Percentiles rank a stretch among this genome's conserved stretches.
phyloP scores from a whole-genome alignment of 2,329 filamentous ascomycete genomes.

The Aspergillus spinulosporus region DNA sequence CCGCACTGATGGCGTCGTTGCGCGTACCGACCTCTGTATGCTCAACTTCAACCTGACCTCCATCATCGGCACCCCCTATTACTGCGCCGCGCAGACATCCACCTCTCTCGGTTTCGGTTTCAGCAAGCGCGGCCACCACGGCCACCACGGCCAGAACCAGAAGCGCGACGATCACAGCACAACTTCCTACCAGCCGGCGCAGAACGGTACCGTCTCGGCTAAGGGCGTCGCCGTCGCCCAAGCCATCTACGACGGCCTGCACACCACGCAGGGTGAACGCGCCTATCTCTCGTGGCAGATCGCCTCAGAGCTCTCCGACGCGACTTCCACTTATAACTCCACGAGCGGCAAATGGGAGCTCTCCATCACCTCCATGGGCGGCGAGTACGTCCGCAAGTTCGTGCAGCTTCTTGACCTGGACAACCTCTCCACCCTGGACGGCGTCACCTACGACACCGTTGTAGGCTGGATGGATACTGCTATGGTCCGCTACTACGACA shows the following conservation, averaged over 20 bases:
- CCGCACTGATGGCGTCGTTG: conserved; percentile 55
- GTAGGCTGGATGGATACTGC: conserved; percentile 56
- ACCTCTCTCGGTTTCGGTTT: conserved; percentile 32
- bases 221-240: conserved; percentile 36
- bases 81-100: conserved; percentile 38
- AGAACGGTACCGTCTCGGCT: conserved; percentile 33
- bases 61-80: conserved; percentile 51
- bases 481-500: conserved; percentile 52
- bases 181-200: conserved; percentile 32
- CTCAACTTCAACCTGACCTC: conserved; percentile 49
- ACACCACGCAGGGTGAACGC: conserved; percentile 42
- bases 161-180: conserved; percentile 23
- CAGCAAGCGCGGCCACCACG: conserved; percentile 23
- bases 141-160: conserved; percentile 5
- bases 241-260: conserved; percentile 44
- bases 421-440: conserved; percentile 47
- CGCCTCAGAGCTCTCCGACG: conserved; percentile 31
- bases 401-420: conserved; percentile 31
- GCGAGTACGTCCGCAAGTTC: conserved; percentile 40
- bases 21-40: conserved; percentile 51
- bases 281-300: conserved; percentile 44
- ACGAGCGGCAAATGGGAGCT: conserved; percentile 32
- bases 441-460: conserved; percentile 59
- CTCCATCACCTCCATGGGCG: conserved; percentile 36
- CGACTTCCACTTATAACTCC: conserved; percentile 30